A percentile compares a stretch with the other conserved stretches of the same genome.
Conservation (phyloP, 805 yeast genomes). For the Nakazawaea laoshanensis region DNA sequence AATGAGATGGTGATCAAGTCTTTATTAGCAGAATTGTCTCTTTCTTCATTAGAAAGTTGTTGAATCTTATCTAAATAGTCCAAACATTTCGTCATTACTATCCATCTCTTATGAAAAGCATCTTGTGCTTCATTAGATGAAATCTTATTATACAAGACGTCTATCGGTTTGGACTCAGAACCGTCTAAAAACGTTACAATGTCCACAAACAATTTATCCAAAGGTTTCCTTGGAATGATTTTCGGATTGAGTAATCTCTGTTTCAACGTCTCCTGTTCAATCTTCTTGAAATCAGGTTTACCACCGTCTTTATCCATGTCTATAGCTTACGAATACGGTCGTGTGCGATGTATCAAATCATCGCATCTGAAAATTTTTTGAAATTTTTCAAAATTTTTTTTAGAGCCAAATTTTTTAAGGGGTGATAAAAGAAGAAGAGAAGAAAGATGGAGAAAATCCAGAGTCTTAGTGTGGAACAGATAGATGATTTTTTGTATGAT, state of each 20-base stretch:
- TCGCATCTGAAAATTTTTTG: not conserved
- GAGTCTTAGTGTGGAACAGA: constrained; percentile 29
- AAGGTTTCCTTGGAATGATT: constrained; percentile 20
- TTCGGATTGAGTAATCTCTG: constrained; percentile 17
- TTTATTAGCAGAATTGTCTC: constrained; percentile 16
- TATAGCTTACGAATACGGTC: not conserved
- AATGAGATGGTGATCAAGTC: constrained; percentile 58
- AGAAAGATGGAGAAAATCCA: not conserved
- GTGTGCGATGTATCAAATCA: constrained; percentile 5
- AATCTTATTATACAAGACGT: constrained; percentile 8
- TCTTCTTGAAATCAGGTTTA: constrained; percentile 3
- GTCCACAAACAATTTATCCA: constrained; percentile 23
- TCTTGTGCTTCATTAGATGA: constrained; percentile 2
- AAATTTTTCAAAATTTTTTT: constrained; percentile 2
- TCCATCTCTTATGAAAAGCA: constrained; percentile 12
- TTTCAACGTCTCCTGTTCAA: constrained; percentile 10
- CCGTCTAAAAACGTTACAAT: constrained; percentile 14
- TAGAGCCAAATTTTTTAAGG: constrained; percentile 1
- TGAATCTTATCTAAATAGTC: constrained; percentile 31
- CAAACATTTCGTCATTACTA: constrained; percentile 28
- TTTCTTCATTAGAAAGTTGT: constrained; percentile 21
- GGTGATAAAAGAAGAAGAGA: not conserved
- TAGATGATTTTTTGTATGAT: constrained; percentile 73
- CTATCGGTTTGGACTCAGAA: constrained; percentile 8
- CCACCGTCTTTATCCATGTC: not conserved